Base-by-base conservation (phyloP, 192 early-diverging fungal species). In the Dissophora ornata region DNA sequence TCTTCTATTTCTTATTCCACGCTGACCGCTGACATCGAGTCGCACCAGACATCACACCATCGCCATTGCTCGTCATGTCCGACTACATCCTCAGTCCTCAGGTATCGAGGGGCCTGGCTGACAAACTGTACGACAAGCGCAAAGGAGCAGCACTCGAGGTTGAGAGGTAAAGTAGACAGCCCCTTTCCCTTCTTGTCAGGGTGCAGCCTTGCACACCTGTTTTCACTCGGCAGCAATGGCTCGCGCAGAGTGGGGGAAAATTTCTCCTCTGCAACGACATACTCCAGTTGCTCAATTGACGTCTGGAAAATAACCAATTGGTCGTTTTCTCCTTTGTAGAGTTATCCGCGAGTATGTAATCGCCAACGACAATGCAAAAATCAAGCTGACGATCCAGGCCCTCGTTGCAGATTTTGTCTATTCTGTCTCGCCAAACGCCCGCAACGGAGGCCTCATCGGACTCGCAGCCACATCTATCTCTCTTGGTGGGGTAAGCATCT, bases 371-470 rank as follows among this genome's bases (percentile, higher is more conserved):
- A 64, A 82, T 26, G 50, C 83, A 8, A 78, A 83, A 41, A 90
- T 97, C 33, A 89, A 85, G 64, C 60, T 80, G 50, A 88, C 95
- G n/a, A 87, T 98, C 32, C 82, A 85, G 28, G 86, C 88, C 40
- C 85, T 99, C 12, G 89, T 95, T 4, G 83, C 89, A 30, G 96
- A 98, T 47, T 98, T 93, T 82, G 93, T 92, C 3, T 96, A 95
- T 60, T 96, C 96, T 0, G 83, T 89, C 32, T 84, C 90, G n/a
- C 83, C 94, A 21, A 91, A 96, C 67, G 83, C 94, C 4, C 88
- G 95, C 0, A 94, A 96, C 70, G 98, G 98, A 47, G 98, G 98
- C 3, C 84, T 99, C 11, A 97, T 99, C 50, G 94, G 92, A 3
- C 79, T 99, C 51, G 96, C 95, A 1, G 94, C 93, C 0, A 87